A percentile compares a stretch with the other conserved stretches of the same genome.
Evolutionary conservation across 768 basidiomycete species (phyloP).

Genomic region (Glaciozyma martinii): DNA sequence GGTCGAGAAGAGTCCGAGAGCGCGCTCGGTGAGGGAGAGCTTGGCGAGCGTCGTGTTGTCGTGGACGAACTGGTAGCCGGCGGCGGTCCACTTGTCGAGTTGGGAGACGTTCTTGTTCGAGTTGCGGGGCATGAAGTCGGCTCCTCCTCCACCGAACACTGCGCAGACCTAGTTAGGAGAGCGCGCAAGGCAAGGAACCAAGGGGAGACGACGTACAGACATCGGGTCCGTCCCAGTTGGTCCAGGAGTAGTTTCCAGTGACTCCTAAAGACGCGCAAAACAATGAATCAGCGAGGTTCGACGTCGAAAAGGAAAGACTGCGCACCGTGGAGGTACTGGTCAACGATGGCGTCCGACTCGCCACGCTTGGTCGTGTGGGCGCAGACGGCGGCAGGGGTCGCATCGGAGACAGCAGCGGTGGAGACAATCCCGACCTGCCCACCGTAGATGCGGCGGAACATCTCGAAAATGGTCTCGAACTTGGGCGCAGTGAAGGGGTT

Average conservation of each 20-base stretch:
- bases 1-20: conserved; percentile 40
- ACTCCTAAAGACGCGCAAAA: conserved; percentile 2
- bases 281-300: not conserved
- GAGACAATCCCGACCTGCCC: conserved; percentile 38
- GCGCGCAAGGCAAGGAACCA: not conserved
- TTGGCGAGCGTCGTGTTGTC: conserved; percentile 38
- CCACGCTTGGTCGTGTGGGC: conserved; percentile 35
- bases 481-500: conserved; percentile 38
- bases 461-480: conserved; percentile 41
- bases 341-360: conserved; percentile 39
- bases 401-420: conserved; percentile 40
- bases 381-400: conserved; percentile 40
- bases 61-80: conserved; percentile 38
- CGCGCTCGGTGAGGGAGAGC: conserved; percentile 35
- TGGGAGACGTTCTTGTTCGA: conserved; percentile 34
- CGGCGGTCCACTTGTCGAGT: conserved; percentile 26
- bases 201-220: not conserved
- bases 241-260: conserved; percentile 39
- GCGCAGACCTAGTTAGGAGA: conserved; percentile 14
- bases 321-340: conserved; percentile 38
- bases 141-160: conserved; percentile 32
- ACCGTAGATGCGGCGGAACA: conserved; percentile 8
- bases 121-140: conserved; percentile 19
- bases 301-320: not conserved
- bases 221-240: conserved; percentile 34